Evolutionary conservation across 352 stramenopile genomes (phyloP).

Genomic region (Pythium volutum): DNA sequence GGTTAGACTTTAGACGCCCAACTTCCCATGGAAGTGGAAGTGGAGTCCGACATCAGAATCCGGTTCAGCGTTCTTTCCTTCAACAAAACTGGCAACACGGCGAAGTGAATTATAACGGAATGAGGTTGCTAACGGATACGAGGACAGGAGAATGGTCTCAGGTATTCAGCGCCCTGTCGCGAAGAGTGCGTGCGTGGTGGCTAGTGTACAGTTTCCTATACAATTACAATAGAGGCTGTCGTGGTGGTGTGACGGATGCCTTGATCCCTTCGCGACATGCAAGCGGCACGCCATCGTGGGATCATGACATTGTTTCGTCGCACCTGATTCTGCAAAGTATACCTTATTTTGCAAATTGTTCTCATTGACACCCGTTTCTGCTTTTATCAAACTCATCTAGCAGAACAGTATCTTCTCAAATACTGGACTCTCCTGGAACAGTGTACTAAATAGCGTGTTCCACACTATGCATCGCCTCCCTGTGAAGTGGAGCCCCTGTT

Average conservation of each 20-base stretch:
- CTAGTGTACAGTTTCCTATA: background rate
- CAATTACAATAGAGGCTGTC: background rate
- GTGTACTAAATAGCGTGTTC: constrained; percentile 22
- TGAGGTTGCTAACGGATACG: background rate
- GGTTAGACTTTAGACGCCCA: background rate
- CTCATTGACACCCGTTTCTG: no score
- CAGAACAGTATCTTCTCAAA: background rate
- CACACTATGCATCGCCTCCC: constrained; percentile 8
- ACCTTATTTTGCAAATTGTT: no score
- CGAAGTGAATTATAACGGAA: background rate
- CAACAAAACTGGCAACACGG: background rate
- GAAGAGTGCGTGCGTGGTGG: background rate
- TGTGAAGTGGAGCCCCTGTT: constrained; percentile 1
- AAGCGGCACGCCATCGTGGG: background rate
- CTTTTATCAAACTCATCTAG: no score
- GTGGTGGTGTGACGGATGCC: background rate
- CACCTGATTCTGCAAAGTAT: no score
- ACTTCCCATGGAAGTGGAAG: background rate
- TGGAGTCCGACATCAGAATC: background rate
- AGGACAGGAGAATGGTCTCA: background rate
- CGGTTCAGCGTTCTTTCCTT: background rate
- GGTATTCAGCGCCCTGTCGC: background rate
- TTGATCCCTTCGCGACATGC: background rate
- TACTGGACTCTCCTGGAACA: constrained; percentile 7
- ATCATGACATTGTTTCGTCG: constrained; percentile 12